Evolutionary conservation across 441 rosid genomes (phyloP).

Genomic region (Flueggea neowawraea): DNA sequence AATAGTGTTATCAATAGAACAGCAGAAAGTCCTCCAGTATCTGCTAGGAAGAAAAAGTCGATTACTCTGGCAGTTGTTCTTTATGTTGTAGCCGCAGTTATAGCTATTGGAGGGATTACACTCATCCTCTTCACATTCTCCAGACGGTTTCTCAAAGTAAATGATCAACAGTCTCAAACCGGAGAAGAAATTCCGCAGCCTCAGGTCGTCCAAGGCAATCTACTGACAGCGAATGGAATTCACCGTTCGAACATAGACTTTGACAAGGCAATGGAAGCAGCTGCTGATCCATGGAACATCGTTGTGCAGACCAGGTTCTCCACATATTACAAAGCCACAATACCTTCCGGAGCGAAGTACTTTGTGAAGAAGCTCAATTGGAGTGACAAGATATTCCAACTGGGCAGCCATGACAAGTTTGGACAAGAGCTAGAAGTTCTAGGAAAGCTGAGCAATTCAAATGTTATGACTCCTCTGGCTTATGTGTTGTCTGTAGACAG

Average conservation of each 20-base stretch:
- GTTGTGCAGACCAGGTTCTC: conserved; percentile 56
- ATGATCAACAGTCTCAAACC: conserved; percentile 34
- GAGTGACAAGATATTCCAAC: conserved; percentile 76
- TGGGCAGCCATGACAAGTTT: conserved; percentile 57
- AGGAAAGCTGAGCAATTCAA: conserved; percentile 76
- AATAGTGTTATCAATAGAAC: conserved; percentile 28
- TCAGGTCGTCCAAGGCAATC: conserved; percentile 46
- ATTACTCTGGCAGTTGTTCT: conserved; percentile 27
- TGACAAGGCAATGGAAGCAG: conserved; percentile 62
- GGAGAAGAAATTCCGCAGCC: conserved; percentile 37
- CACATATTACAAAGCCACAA: conserved; percentile 64
- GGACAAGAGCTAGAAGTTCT: conserved; percentile 59
- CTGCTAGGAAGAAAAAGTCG: conserved; percentile 17
- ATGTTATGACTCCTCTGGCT: conserved; percentile 83
- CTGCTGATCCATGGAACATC: conserved; percentile 44
- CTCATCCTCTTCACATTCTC: conserved; percentile 27
- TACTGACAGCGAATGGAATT: conserved; percentile 56
- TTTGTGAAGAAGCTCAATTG: conserved; percentile 69
- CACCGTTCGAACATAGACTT: conserved; percentile 70
- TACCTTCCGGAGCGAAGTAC: conserved; percentile 76
- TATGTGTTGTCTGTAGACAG: conserved; percentile 60
- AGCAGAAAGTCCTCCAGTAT: not conserved
- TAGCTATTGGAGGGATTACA: conserved; percentile 29
- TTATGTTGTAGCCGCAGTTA: conserved; percentile 30
- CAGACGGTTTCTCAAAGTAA: conserved; percentile 39